Conservation (phyloP, 2,329 filamentous ascomycete genomes). For the Ascochyta lentis region DNA sequence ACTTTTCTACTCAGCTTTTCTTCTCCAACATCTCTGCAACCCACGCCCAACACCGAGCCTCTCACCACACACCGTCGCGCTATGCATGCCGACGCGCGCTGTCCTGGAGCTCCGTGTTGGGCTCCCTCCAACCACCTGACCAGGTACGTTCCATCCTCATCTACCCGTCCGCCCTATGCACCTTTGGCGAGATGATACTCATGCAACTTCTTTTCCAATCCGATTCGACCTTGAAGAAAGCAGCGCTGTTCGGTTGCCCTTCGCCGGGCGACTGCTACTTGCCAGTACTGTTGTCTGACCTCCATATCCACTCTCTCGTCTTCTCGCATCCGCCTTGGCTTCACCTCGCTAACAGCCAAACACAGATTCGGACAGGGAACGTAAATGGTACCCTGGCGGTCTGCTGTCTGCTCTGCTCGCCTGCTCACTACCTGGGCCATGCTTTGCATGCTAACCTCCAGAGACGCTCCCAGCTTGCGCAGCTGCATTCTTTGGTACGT, state of each 20-base stretch:
- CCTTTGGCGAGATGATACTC: conserved; percentile 73
- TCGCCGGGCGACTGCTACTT: conserved; percentile 80
- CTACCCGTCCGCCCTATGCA: conserved; percentile 22
- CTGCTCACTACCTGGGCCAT: background rate
- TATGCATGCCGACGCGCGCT: conserved; percentile 3
- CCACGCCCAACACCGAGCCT: conserved; percentile 17
- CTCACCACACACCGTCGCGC: conserved; percentile 7
- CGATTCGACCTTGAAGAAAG: conserved; percentile 87
- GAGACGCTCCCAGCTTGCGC: background rate
- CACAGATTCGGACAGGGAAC: background rate
- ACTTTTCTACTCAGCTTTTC: conserved; percentile 29
- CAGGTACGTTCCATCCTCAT: conserved; percentile 26
- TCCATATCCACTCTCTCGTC: conserved; percentile 8
- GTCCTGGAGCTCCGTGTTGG: conserved; percentile 3
- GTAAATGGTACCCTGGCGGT: background rate
- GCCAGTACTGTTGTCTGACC: conserved; percentile 88
- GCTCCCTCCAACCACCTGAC: background rate
- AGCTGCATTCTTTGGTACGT: conserved; percentile 5
- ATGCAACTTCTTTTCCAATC: conserved; percentile 85
- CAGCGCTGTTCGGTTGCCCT: conserved; percentile 68
- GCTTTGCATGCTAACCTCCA: background rate
- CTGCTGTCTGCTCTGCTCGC: background rate
- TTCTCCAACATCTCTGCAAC: conserved; percentile 13
- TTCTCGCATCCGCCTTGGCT: background rate
- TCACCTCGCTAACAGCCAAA: conserved; percentile 1